A percentile compares a stretch with the other conserved stretches of the same genome.
These are phyloP conservation scores for Talaromyces liani DNA, from an alignment of 495 filamentous ascomycete species.

Conservation along the genomic window DNA sequence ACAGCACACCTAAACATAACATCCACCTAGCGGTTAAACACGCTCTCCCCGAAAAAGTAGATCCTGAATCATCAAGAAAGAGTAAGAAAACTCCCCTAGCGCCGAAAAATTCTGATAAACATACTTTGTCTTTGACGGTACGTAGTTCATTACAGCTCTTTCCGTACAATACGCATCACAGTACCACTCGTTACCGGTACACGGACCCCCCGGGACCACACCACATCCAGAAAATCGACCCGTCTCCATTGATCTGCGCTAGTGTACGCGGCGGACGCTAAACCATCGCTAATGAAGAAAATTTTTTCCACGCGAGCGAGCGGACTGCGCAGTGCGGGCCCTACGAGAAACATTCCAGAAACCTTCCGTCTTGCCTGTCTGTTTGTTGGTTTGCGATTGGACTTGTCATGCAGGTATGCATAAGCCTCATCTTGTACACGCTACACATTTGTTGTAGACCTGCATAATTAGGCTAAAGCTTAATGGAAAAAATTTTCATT, in stretches of 20 bases:
- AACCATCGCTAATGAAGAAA: background rate
- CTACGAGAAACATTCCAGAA: background rate
- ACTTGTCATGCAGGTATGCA: background rate
- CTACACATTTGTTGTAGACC: background rate
- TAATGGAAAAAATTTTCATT: background rate
- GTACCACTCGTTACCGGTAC: background rate
- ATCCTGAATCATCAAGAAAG: background rate
- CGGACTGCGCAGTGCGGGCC: background rate
- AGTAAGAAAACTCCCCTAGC: background rate
- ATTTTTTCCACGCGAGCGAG: background rate
- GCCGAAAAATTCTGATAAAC: background rate
- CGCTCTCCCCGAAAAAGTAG: background rate
- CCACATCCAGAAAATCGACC: background rate
- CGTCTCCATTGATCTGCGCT: constrained; percentile 2
- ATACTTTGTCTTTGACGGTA: background rate
- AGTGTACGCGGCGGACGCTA: background rate
- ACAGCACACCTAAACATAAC: background rate
- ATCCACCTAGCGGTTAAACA: background rate
- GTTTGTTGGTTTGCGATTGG: background rate
- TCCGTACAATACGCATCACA: background rate
- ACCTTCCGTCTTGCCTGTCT: background rate
- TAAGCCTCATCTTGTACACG: background rate
- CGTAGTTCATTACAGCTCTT: background rate
- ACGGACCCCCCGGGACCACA: constrained; percentile 1
- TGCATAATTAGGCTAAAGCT: background rate